Evolutionary conservation across 495 filamentous ascomycete genomes (phyloP).

Genomic region (Elaphomyces granulatus): DNA sequence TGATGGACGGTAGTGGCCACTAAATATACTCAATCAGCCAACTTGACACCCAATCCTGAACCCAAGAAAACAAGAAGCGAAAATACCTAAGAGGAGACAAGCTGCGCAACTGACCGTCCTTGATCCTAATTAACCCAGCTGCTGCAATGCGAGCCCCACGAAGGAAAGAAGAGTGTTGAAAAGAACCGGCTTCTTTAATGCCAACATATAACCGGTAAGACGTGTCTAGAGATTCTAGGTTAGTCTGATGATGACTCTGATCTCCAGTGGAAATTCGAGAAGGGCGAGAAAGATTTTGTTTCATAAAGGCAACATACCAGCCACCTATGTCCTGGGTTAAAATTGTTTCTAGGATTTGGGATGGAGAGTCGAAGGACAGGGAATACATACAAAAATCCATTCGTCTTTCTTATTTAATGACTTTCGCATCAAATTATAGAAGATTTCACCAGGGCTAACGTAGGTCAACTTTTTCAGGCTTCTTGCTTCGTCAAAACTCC

Average conservation of each 20-base stretch:
- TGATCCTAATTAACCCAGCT: constrained; percentile 74
- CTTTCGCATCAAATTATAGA: constrained; percentile 57
- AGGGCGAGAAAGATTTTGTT: background rate
- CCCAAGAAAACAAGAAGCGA: no score
- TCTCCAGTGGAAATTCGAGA: no score
- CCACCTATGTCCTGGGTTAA: no score
- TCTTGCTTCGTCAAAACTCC: constrained; percentile 38
- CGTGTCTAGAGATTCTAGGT: constrained; percentile 49
- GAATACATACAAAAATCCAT: constrained; percentile 63
- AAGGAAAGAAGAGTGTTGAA: constrained; percentile 83
- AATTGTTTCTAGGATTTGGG: background rate
- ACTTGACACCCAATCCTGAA: constrained; percentile 29
- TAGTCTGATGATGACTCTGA: background rate
- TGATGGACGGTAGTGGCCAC: constrained; percentile 80
- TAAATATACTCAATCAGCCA: no score
- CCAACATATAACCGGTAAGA: constrained; percentile 78
- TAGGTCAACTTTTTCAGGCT: constrained; percentile 49
- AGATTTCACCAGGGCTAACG: constrained; percentile 50
- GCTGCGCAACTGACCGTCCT: constrained; percentile 54
- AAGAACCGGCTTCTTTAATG: constrained; percentile 77
- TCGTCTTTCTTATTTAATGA: constrained; percentile 62
- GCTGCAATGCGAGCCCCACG: constrained; percentile 68
- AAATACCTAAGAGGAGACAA: constrained; percentile 30
- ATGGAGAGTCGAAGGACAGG: background rate
- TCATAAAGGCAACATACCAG: constrained; percentile 8